These are phyloP conservation scores for Fusarium sp. DNA, from an alignment of 2,329 filamentous ascomycete genomes.

Conservation along the genomic window DNA sequence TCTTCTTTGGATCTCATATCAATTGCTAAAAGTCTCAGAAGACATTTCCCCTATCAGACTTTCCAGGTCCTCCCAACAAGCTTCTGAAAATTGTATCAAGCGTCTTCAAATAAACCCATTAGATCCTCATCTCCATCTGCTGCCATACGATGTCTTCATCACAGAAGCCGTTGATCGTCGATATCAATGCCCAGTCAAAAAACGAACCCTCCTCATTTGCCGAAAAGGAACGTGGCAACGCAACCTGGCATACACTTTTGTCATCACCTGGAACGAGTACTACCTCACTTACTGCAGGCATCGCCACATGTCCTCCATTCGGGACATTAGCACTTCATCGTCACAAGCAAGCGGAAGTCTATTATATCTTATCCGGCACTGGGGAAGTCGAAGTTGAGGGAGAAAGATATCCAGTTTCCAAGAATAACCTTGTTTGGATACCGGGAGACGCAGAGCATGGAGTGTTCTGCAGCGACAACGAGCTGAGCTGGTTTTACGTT, in stretches of 20 bases:
- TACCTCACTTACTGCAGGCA: constrained; percentile 24
- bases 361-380: constrained; percentile 38
- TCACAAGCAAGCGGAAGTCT: constrained; percentile 43
- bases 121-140: not conserved
- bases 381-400: constrained; percentile 40
- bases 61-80: too few species aligned
- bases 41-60: not conserved
- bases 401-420: constrained; percentile 17
- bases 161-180: constrained; percentile 20
- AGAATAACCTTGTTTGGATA: constrained; percentile 37
- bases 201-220: constrained; percentile 4
- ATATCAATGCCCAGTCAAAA: not conserved
- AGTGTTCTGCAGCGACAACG: constrained; percentile 30
- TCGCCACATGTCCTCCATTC: constrained; percentile 37
- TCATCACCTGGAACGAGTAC: constrained; percentile 28
- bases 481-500: constrained; percentile 39
- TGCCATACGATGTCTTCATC: not conserved
- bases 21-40: not conserved
- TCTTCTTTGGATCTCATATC: not conserved
- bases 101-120: too few species aligned
- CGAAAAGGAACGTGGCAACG: constrained; percentile 25
- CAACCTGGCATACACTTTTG: constrained; percentile 39
- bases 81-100: not conserved
- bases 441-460: constrained; percentile 42
- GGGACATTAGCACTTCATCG: constrained; percentile 40